These are phyloP conservation scores for Gastrolobium villosum DNA, from an alignment of 306 rosid genomes.

Conservation along the genomic window DNA sequence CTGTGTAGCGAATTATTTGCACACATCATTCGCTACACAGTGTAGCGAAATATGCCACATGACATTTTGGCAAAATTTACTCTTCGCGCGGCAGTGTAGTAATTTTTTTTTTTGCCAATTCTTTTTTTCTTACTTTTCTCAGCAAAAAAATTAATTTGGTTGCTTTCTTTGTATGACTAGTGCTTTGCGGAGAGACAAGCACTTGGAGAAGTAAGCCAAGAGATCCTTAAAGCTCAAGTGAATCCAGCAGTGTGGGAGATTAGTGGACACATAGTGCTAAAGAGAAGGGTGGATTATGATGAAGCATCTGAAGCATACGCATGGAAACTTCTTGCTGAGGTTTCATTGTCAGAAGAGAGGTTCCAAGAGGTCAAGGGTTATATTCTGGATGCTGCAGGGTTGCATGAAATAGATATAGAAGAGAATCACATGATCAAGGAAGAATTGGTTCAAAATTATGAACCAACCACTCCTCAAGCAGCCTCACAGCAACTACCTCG, in stretches of 20 bases:
- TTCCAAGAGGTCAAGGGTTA: conserved; percentile 41
- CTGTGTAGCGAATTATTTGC: too few relatives aligned
- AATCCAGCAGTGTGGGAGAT: conserved; percentile 55
- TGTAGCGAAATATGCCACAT: too few relatives aligned
- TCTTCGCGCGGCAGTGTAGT: too few relatives aligned
- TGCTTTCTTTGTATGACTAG: conserved; percentile 8
- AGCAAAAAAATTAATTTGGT: not conserved
- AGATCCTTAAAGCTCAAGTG: conserved; percentile 33
- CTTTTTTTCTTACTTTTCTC: not conserved
- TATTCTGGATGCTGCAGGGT: conserved; percentile 27
- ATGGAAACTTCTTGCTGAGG: conserved; percentile 48
- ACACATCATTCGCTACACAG: too few relatives aligned
- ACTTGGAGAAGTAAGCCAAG: conserved; percentile 42
- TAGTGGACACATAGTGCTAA: conserved; percentile 48
- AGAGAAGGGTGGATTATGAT: conserved; percentile 43
- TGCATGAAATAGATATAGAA: not conserved
- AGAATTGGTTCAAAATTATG: conserved; percentile 30
- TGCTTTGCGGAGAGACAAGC: conserved; percentile 53
- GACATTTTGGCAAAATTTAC: too few relatives aligned
- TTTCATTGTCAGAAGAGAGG: conserved; percentile 38
- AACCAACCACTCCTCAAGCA: not conserved
- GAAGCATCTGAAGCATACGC: conserved; percentile 33
- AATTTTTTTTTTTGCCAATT: too few relatives aligned
- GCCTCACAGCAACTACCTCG: not conserved
- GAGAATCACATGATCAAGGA: not conserved